These are phyloP conservation scores for Pythium guiyangense DNA, from an alignment of 352 stramenopile genomes.

Conservation along the genomic window DNA sequence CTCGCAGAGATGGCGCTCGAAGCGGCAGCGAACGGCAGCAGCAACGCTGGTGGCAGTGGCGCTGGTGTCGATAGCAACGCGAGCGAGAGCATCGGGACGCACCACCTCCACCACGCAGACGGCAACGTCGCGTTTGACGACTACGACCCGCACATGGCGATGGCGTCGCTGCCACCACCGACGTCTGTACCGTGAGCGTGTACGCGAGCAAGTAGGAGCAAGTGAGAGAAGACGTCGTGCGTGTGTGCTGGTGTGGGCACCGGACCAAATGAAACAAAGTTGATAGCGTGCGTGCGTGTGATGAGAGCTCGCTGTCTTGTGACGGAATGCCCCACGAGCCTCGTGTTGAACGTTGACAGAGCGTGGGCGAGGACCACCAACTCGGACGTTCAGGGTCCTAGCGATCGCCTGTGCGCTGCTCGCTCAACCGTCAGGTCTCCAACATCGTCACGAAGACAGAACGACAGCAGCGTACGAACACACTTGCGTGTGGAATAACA, in stretches of 20 bases:
- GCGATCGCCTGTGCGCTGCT: too few species aligned
- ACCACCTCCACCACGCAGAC: constrained; percentile 16
- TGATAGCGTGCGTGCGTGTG: too few species aligned
- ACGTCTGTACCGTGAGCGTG: constrained; percentile 4
- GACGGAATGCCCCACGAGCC: too few species aligned
- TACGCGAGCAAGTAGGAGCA: neutral
- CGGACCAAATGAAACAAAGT: neutral
- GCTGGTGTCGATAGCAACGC: constrained; percentile 2
- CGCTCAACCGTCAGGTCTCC: too few species aligned
- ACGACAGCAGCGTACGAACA: too few species aligned
- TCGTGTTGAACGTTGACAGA: too few species aligned
- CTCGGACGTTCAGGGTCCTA: too few species aligned
- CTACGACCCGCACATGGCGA: constrained; percentile 11
- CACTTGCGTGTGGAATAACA: neutral
- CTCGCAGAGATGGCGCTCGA: constrained; percentile 69
- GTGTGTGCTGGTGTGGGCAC: neutral
- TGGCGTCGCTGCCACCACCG: constrained; percentile 7
- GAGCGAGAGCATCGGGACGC: constrained; percentile 8
- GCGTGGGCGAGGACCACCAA: too few species aligned
- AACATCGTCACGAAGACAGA: too few species aligned
- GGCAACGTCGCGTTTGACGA: constrained; percentile 17
- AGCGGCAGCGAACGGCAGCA: constrained; percentile 21
- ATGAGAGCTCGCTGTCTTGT: too few species aligned
- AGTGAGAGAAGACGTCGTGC: neutral
- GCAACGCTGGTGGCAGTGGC: neutral